Evolutionary conservation across 225 moss, liverwort and hornwort genomes (phyloP), one percentile per base, ranked within the genome.

Genomic region (Neckera pumila): DNA sequence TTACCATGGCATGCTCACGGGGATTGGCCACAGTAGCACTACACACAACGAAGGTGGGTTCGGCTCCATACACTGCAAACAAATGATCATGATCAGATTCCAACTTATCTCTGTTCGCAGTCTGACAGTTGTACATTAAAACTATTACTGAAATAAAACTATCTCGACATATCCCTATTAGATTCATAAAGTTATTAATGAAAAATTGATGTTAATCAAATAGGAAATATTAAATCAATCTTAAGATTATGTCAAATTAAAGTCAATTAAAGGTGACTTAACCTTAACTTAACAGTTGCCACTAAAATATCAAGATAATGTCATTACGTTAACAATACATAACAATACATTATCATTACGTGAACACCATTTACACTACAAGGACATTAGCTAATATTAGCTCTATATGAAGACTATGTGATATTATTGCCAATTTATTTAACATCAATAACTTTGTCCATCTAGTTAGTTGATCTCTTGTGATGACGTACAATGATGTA

Each of bases 11-110:
- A 93, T 98, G 98, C 89, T 92, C 94, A 75, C 93, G 91, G 70
- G 98, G 98, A 86, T 98, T 98, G 79, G 98, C 98, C 78, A 98
- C 95, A 56, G 98, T 98, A 86, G 98, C 98, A 92, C 98, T 98
- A 89, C 98, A 98, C 25, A 96, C 90, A 85, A 98, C 92, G 60
- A 98, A 98, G 21, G 93, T 94, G n/a, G 96, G 98, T 66, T 98
- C 92, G 80, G 91, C 93, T 94, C 98, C 96, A 87, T 98, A 94
- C 90, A 96, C 98, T 98, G 94, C 88, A 90, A 85, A 87, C 82
- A 89, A 62, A 63, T 81, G 77, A 80, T 34, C 80, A 85, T 45
- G 47, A 83, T 89, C 79, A 79, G 40, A 18, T 40, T 79, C 79
- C 87, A 85, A 56, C 45, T 87, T 62, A 58, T 49, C 49, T 86